These are phyloP conservation scores for Solanum ossicruentum DNA, from an alignment of 257 asterid species.

Conservation along the genomic window DNA sequence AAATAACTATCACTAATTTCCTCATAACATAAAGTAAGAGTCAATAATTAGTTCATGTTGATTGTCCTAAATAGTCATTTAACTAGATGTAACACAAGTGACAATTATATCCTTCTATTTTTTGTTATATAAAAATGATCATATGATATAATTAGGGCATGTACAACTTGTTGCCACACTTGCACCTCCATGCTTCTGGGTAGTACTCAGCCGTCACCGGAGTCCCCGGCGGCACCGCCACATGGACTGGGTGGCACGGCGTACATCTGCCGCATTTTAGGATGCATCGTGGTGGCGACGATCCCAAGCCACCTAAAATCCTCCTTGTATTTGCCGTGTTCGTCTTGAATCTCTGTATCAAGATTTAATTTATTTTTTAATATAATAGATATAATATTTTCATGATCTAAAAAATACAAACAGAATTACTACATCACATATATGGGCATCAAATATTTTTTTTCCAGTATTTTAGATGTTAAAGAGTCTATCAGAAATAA, in stretches of 20 bases:
- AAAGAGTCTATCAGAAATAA: background rate
- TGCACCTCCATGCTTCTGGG: conserved; percentile 60
- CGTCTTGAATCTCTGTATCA: conserved; percentile 9
- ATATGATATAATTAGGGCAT: conserved; percentile 19
- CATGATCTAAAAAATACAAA: background rate
- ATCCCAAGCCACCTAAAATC: conserved; percentile 39
- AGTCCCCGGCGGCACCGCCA: conserved; percentile 46
- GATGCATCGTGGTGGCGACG: conserved; percentile 48
- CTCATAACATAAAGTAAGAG: background rate
- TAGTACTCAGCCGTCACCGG: conserved; percentile 48
- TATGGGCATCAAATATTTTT: background rate
- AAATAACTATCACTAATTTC: background rate
- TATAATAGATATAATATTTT: background rate
- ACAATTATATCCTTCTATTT: background rate
- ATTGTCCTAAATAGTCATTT: background rate
- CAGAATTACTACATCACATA: too few species aligned
- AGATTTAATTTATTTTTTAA: background rate
- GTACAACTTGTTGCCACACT: conserved; percentile 41
- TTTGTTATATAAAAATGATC: background rate
- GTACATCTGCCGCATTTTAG: conserved; percentile 45
- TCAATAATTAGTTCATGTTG: background rate
- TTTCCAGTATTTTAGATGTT: too few species aligned
- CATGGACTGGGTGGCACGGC: conserved; percentile 51
- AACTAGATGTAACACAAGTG: background rate
- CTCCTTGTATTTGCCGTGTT: conserved; percentile 15